Conservation (phyloP, 2,329 filamentous ascomycete species). For the Stachybotrys chartarum region DNA sequence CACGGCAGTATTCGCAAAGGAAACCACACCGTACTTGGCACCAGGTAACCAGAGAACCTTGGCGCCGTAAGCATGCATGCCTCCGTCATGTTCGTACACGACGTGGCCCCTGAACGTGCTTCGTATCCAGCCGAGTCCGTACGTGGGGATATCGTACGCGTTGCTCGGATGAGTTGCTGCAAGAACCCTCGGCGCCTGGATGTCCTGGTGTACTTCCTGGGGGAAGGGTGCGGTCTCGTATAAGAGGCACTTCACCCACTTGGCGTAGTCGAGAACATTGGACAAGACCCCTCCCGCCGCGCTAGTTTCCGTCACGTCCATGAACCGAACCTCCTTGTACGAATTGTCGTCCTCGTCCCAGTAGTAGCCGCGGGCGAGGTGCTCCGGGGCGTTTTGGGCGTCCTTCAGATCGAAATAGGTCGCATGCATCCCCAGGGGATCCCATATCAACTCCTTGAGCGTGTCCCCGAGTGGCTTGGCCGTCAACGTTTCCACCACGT, state of each 20-base stretch:
- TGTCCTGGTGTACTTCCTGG: conserved; percentile 15
- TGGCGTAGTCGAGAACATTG: conserved; percentile 41
- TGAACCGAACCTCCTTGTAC: conserved; percentile 13
- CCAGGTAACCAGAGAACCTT: conserved; percentile 25
- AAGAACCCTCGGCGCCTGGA: conserved; percentile 23
- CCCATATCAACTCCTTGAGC: conserved; percentile 33
- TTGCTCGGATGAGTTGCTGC: conserved; percentile 8
- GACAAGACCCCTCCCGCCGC: conserved; percentile 36
- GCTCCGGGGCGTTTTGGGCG: conserved; percentile 12
- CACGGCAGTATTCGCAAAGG: conserved; percentile 32
- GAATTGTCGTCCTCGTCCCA: conserved; percentile 21
- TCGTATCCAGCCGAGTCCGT: conserved; percentile 22
- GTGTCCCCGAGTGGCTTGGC: conserved; percentile 30
- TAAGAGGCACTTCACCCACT: conserved; percentile 44
- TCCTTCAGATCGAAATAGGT: conserved; percentile 26
- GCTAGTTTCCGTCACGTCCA: conserved; percentile 17
- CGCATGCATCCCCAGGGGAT: conserved; percentile 37
- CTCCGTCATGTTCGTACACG: conserved; percentile 21
- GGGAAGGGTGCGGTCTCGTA: conserved; percentile 16
- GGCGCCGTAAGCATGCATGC: conserved; percentile 16
- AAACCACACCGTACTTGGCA: conserved; percentile 21
- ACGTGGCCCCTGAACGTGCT: conserved; percentile 15
- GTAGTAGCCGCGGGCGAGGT: conserved; percentile 34
- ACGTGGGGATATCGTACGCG: conserved; percentile 12
- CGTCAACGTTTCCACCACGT: conserved; percentile 37